These are phyloP conservation scores for Xylaria curta DNA, from an alignment of 495 filamentous ascomycete genomes.

Conservation along the genomic window DNA sequence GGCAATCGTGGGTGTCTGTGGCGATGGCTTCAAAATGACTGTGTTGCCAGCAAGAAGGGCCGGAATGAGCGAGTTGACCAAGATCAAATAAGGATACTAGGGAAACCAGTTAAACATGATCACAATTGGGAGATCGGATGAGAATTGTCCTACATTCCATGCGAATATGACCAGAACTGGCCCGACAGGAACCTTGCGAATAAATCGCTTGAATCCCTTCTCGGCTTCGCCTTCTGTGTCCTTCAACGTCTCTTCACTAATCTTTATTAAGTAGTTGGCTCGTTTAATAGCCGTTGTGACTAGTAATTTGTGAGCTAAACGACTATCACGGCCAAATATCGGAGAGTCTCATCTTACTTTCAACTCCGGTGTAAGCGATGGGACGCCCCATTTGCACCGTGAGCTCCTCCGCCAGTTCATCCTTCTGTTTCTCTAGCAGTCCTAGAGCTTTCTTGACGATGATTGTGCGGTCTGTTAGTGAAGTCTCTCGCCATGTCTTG, in stretches of 20 bases:
- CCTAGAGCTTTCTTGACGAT: conserved; percentile 79
- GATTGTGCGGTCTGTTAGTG: conserved; percentile 70
- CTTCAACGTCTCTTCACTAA: conserved; percentile 72
- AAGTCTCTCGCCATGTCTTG: conserved; percentile 67
- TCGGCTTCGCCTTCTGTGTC: conserved; percentile 82
- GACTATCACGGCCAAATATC: neutral
- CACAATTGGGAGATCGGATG: neutral
- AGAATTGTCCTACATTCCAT: conserved; percentile 77
- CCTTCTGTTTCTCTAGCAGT: conserved; percentile 68
- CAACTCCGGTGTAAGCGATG: conserved; percentile 80
- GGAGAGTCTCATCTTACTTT: conserved; percentile 48
- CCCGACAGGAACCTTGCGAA: conserved; percentile 84
- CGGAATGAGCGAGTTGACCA: conserved; percentile 89
- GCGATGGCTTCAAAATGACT: conserved; percentile 90
- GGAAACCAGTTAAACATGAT: conserved; percentile 17
- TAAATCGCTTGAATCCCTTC: conserved; percentile 86
- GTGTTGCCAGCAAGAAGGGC: conserved; percentile 86
- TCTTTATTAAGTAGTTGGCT: conserved; percentile 79
- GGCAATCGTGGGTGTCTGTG: conserved; percentile 88
- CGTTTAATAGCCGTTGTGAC: conserved; percentile 80
- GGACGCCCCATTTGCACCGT: conserved; percentile 95
- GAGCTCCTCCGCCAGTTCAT: conserved; percentile 82
- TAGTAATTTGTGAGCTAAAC: conserved; percentile 20
- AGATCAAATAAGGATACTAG: conserved; percentile 90
- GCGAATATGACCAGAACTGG: conserved; percentile 88